Percentiles rank a stretch among this genome's conserved stretches.
Conservation (phyloP, 768 basidiomycete genomes). For the Tulasnella sp. region DNA sequence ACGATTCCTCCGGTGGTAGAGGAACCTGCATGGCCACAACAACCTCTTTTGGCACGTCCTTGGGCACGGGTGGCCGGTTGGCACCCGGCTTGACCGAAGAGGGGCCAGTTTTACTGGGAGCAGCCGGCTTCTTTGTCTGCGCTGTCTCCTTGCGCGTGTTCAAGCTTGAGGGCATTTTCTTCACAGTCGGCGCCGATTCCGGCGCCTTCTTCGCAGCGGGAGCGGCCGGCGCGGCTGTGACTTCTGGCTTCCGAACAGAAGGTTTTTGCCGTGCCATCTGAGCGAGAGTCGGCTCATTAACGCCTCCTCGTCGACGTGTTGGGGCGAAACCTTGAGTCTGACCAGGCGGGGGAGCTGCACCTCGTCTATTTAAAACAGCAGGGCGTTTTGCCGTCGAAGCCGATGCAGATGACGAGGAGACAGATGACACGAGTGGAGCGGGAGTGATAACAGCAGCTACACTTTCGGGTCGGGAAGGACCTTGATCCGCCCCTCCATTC, state of each 20-base stretch:
- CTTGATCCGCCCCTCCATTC: not conserved
- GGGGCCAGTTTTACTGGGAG: not conserved
- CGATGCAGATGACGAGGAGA: not conserved
- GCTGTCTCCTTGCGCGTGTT: not conserved
- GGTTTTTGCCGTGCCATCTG: constrained; percentile 22
- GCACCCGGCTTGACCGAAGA: not conserved
- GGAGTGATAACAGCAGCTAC: not conserved
- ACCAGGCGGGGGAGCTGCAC: constrained; percentile 7
- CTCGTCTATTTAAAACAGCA: constrained; percentile 7
- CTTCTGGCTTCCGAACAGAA: not conserved
- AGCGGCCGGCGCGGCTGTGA: not conserved
- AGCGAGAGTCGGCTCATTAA: constrained; percentile 17
- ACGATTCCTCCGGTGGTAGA: not conserved
- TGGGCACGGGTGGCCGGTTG: not conserved
- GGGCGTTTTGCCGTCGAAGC: not conserved
- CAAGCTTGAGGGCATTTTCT: not conserved
- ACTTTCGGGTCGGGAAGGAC: not conserved
- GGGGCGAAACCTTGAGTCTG: constrained; percentile 14
- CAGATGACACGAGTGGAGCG: not conserved
- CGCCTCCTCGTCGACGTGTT: constrained; percentile 3
- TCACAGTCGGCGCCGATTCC: not conserved
- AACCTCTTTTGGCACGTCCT: constrained; percentile 2
- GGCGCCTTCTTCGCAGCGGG: not conserved
- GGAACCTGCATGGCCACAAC: not conserved
- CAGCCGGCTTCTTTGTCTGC: not conserved